These are phyloP conservation scores for Cutaneotrichosporon daszewskae DNA, from an alignment of 1,284 basidiomycete genomes.

Conservation along the genomic window DNA sequence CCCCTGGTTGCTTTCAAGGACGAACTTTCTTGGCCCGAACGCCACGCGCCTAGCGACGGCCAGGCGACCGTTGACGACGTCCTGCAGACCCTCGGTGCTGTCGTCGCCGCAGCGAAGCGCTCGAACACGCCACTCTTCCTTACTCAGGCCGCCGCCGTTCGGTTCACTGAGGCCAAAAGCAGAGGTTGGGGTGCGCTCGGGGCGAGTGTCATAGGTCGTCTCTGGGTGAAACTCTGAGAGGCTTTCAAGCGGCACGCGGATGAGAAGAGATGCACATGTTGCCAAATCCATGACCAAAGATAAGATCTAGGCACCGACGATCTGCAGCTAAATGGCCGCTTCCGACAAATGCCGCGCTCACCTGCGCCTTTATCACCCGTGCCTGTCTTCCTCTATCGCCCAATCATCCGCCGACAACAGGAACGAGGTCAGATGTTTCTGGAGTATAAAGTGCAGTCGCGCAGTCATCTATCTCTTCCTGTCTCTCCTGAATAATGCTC, in stretches of 20 bases:
- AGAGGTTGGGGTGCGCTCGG: slow-evolving; percentile 3
- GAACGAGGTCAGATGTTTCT: too few relatives aligned
- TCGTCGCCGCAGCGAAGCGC: slow-evolving; percentile 30
- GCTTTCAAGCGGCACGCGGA: too few relatives aligned
- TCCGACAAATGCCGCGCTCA: not conserved
- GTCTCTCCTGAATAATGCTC: slow-evolving; percentile 2
- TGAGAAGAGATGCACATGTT: not conserved
- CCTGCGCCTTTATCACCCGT: too few relatives aligned
- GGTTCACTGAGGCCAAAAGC: slow-evolving; percentile 20
- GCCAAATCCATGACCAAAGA: too few relatives aligned
- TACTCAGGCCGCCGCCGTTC: slow-evolving; percentile 30
- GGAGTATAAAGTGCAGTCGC: too few relatives aligned
- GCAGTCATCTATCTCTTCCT: not conserved
- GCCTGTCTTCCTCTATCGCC: too few relatives aligned
- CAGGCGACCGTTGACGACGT: slow-evolving; percentile 8
- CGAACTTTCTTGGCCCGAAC: slow-evolving; percentile 3
- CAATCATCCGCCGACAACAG: too few relatives aligned
- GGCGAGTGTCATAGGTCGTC: slow-evolving; percentile 4
- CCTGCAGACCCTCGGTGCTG: slow-evolving; percentile 12
- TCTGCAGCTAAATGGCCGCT: not conserved
- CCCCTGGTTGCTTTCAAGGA: slow-evolving; percentile 8
- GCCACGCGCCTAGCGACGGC: not conserved
- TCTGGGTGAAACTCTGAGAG: slow-evolving; percentile 1
- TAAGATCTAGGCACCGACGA: too few relatives aligned
- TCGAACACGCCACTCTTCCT: slow-evolving; percentile 34